Base-by-base conservation (phyloP, 139 green algal species). In the Tetradesmus lagerheimii region DNA sequence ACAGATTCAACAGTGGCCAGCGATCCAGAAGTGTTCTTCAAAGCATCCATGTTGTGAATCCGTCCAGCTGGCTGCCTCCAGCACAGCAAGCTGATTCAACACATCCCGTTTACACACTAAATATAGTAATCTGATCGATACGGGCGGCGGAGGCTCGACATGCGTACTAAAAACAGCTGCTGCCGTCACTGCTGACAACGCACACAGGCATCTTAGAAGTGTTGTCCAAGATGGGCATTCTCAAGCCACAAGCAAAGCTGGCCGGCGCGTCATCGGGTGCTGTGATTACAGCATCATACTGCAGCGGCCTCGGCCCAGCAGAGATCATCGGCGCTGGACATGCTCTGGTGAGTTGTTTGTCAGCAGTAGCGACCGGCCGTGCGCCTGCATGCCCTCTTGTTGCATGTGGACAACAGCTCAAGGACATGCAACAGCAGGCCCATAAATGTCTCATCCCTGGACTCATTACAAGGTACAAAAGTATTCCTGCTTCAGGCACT, bases 131-230 rank as follows among this genome's bases (percentile, higher is more conserved):
- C 23, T 2, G 18, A 4, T 4, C 4, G 6, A 0, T 37, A 27
- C 5, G n/a, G 71, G 31, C 9, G 1, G 71, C 71, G 15, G 27
- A 41, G 14, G 71, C 31, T 38, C 71, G 4, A 79, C 71, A 79
- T 9, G 31, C 66, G 5, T 4, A n/a, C 14, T 71, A 3, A 31
- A 9, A 0, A 31, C 57, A 71, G 23, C 57, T 31, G 0, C 57
- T 71, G 57, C 57, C 1, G 20, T 71, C 57, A n/a, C 57, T 64
- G 12, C 18, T 71, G 20, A 31, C 18, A 31, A 6, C n/a, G n/a
- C 12, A 47, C 31, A 43, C 81, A 87, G 81, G 81, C 35, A 77
- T 87, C 1, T 15, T 87, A 27, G 81, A 87, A 12, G 64, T 87
- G 4, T 34, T 87, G 25, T 77, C 34, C 23, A 77, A 47, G 16